phyloP scores from a whole-genome alignment of 129 eudicot species.

The Artemisia tridentata region DNA sequence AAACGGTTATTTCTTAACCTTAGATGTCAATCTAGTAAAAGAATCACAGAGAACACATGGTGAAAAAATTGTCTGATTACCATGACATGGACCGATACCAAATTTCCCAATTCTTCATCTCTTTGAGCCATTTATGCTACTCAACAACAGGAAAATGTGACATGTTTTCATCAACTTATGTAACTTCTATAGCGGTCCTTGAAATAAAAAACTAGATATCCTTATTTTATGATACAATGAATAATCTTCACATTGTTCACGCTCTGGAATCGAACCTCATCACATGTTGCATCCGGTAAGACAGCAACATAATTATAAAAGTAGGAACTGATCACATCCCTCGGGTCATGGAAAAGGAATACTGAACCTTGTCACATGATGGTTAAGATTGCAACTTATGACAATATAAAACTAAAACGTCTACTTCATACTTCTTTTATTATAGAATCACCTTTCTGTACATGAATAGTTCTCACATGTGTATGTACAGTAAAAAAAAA shows the following conservation, averaged over 20 bases:
- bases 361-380: too few relatives aligned
- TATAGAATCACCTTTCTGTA: too few relatives aligned
- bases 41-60: slow-evolving; percentile 32
- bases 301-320: slow-evolving; percentile 27
- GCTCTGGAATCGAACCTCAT: slow-evolving; percentile 11
- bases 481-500: too few relatives aligned
- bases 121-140: slow-evolving; percentile 39
- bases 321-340: background rate
- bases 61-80: slow-evolving; percentile 34
- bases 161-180: slow-evolving; percentile 30
- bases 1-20: slow-evolving; percentile 23
- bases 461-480: too few relatives aligned
- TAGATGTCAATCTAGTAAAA: slow-evolving; percentile 30
- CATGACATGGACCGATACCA: slow-evolving; percentile 42
- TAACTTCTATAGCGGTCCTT: slow-evolving; percentile 25
- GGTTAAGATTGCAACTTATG: too few relatives aligned
- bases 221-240: slow-evolving; percentile 22
- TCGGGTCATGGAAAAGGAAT: too few relatives aligned
- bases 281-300: slow-evolving; percentile 27
- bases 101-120: slow-evolving; percentile 30
- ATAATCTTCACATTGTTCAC: slow-evolving; percentile 32
- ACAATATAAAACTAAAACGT: too few relatives aligned
- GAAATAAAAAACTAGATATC: slow-evolving; percentile 21
- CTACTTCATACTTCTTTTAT: too few relatives aligned
- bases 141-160: slow-evolving; percentile 33